Conservation (phyloP, 164 flowering plant genomes). For the Sedum album region DNA sequence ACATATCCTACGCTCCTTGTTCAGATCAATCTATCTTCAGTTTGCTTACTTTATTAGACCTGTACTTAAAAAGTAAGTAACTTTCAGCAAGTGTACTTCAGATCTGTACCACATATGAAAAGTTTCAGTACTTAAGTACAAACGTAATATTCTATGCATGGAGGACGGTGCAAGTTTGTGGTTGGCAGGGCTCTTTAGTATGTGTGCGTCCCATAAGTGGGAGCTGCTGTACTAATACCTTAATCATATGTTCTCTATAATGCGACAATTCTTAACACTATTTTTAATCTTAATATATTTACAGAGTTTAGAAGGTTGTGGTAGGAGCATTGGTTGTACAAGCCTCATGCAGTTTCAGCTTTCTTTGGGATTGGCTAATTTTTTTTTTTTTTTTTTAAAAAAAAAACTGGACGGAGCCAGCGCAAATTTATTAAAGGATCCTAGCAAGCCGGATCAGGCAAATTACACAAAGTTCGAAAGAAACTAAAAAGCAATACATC, state of each 20-base stretch:
- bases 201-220: not conserved
- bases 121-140: not conserved
- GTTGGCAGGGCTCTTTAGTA: not conserved
- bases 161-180: not conserved
- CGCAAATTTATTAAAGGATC: too few species aligned
- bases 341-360: not conserved
- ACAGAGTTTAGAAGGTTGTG: not conserved
- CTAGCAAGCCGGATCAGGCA: too few species aligned
- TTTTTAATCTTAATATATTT: not conserved
- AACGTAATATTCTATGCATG: not conserved
- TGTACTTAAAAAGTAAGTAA: not conserved
- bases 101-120: too few species aligned
- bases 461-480: too few species aligned
- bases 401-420: too few species aligned
- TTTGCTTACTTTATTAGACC: not conserved
- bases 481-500: too few species aligned
- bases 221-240: not conserved
- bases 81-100: too few species aligned
- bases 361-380: not conserved
- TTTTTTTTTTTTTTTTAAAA: too few species aligned
- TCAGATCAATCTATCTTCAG: not conserved
- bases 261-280: not conserved
- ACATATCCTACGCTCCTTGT: not conserved
- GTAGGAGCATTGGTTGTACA: not conserved
- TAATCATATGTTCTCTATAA: not conserved